phyloP scores from a whole-genome alignment of 805 yeast species.

The Ascoidea rubescens region DNA sequence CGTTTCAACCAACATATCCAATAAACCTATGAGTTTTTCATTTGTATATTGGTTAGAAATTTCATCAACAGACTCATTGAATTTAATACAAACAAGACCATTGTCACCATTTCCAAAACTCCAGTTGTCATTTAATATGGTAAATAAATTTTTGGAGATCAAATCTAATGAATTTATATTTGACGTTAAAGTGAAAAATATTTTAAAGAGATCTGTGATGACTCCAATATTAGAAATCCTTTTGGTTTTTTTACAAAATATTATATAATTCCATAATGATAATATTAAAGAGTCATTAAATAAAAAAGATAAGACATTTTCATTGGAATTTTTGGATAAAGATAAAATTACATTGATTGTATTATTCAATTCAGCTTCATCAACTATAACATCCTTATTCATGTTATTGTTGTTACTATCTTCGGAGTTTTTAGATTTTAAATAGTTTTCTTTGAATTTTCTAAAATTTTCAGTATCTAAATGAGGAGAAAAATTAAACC shows the following conservation, averaged over 20 bases:
- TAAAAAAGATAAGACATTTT: conserved; percentile 21
- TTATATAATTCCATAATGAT: conserved; percentile 31
- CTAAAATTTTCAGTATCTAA: neutral
- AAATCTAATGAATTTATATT: conserved; percentile 16
- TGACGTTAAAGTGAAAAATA: conserved; percentile 16
- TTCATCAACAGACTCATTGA: conserved; percentile 2
- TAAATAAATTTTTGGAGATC: conserved; percentile 21
- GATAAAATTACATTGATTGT: conserved; percentile 53
- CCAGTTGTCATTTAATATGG: conserved; percentile 24
- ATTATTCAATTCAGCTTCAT: conserved; percentile 43
- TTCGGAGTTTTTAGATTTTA: neutral
- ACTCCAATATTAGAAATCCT: conserved; percentile 15
- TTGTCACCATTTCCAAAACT: conserved; percentile 27
- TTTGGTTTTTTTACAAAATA: conserved; percentile 19
- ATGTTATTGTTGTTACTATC: conserved; percentile 9
- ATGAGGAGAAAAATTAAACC: conserved; percentile 29
- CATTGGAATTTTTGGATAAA: conserved; percentile 31
- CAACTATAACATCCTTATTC: conserved; percentile 19
- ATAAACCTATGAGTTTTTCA: conserved; percentile 24
- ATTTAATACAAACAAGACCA: conserved; percentile 5
- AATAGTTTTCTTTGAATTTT: neutral
- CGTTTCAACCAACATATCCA: conserved; percentile 29
- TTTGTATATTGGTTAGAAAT: conserved; percentile 1
- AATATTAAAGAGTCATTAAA: conserved; percentile 13
- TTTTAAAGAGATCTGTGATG: conserved; percentile 20